phyloP scores from a whole-genome alignment of 441 rosid species.

The Pelargonium citronellum region DNA sequence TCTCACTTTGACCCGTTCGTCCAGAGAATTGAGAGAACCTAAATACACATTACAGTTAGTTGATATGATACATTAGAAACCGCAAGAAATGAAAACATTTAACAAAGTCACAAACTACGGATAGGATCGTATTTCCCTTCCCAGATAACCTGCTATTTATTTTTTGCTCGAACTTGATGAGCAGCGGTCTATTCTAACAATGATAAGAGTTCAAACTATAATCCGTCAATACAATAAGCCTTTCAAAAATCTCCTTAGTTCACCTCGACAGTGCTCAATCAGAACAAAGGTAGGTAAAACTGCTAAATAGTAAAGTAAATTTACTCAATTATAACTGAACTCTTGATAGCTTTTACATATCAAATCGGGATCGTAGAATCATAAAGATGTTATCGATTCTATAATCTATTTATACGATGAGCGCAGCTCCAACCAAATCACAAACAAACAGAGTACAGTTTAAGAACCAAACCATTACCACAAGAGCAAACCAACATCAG shows the following conservation, averaged over 20 bases:
- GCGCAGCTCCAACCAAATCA: background rate
- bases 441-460: background rate
- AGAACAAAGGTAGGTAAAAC: no score
- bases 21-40: constrained; percentile 24
- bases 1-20: constrained; percentile 9
- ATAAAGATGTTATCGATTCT: background rate
- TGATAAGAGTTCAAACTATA: background rate
- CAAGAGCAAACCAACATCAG: no score
- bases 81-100: background rate
- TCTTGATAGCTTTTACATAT: background rate
- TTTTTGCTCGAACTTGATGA: background rate
- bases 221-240: background rate
- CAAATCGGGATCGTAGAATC: background rate
- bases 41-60: constrained; percentile 3
- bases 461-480: no score
- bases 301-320: no score
- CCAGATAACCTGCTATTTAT: background rate
- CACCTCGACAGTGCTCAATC: no score
- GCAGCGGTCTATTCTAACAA: background rate
- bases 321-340: background rate
- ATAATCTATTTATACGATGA: background rate
- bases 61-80: background rate
- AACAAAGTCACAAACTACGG: background rate
- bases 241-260: no score
- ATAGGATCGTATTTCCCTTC: no score